Conservation (phyloP, 75 land plant genomes). For the Pinus taeda region DNA sequence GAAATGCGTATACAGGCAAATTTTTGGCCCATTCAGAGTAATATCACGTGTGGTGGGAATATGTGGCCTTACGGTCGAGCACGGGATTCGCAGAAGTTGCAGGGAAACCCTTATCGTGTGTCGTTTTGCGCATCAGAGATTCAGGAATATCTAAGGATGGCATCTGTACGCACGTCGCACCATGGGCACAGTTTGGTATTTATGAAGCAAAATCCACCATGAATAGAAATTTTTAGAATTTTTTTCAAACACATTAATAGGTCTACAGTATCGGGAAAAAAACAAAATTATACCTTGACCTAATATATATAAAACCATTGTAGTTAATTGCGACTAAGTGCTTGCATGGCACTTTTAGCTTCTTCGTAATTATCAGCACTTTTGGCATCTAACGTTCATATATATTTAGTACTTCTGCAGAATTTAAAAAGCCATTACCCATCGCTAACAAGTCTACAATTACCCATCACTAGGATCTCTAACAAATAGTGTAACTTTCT, state of each 20-base stretch:
- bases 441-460: too few relatives aligned
- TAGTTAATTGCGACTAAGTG: background rate
- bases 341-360: background rate
- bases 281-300: background rate
- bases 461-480: too few relatives aligned
- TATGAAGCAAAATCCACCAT: background rate
- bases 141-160: background rate
- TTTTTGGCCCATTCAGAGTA: constrained; percentile 6
- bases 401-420: background rate
- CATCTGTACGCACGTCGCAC: background rate
- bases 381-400: too few relatives aligned
- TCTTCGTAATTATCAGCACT: too few relatives aligned
- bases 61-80: background rate
- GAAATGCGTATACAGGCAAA: background rate
- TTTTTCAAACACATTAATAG: background rate
- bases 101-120: constrained; percentile 5
- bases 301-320: background rate
- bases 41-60: constrained; percentile 8
- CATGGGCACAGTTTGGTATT: background rate
- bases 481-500: too few relatives aligned
- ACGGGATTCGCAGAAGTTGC: constrained; percentile 11
- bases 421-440: background rate
- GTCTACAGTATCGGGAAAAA: background rate
- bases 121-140: constrained; percentile 9
- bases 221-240: background rate